These are phyloP conservation scores for Apiotrichum montevideense DNA, from an alignment of 1,284 basidiomycete species.

Conservation along the genomic window DNA sequence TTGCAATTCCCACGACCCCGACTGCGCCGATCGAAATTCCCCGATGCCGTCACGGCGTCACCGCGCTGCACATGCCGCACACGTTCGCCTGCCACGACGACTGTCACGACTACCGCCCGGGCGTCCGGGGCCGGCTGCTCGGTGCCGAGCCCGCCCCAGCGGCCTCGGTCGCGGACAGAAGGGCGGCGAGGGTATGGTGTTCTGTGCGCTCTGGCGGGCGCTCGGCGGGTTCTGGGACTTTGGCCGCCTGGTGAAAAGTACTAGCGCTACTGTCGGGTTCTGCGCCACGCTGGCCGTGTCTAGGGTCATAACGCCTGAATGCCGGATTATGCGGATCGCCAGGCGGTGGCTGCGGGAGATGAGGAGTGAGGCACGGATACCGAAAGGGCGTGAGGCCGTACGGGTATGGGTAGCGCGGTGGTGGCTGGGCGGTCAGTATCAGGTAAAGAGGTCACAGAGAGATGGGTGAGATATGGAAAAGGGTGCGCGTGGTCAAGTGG, in stretches of 20 bases:
- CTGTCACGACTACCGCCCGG: too few species aligned
- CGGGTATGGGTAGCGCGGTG: slow-evolving; percentile 22
- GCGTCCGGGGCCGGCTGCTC: too few species aligned
- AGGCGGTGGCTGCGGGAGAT: slow-evolving; percentile 24
- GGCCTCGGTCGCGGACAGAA: not conserved
- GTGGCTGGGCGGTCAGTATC: not conserved
- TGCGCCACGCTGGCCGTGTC: not conserved
- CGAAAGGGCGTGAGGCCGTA: slow-evolving; percentile 34
- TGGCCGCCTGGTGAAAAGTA: too few species aligned
- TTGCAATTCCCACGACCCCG: too few species aligned
- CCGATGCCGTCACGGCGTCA: too few species aligned
- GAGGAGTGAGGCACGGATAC: slow-evolving; percentile 27
- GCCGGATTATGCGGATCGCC: slow-evolving; percentile 27
- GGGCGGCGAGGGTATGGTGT: not conserved
- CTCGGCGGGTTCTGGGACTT: not conserved
- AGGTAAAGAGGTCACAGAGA: too few species aligned
- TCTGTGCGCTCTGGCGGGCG: not conserved
- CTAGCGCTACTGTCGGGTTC: too few species aligned
- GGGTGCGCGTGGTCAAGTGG: too few species aligned
- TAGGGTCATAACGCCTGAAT: slow-evolving; percentile 27
- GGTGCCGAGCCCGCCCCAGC: not conserved
- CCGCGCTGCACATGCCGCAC: too few species aligned
- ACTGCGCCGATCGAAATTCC: too few species aligned
- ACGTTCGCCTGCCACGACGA: too few species aligned
- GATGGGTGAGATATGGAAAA: too few species aligned